phyloP scores from a whole-genome alignment of 495 filamentous ascomycete genomes.

The Penicillium paradoxum region DNA sequence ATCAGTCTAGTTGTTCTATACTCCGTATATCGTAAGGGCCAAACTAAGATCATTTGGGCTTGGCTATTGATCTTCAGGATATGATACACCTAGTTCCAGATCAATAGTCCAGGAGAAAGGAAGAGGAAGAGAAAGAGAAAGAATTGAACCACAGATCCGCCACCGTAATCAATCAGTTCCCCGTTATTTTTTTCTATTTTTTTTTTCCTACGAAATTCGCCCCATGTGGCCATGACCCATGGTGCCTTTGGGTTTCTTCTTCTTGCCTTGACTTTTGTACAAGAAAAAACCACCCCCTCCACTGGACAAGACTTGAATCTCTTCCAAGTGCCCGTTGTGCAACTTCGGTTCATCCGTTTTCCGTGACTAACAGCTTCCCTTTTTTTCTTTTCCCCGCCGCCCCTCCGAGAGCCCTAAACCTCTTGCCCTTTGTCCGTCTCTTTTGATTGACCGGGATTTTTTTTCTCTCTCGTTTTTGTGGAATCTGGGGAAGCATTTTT shows the following conservation, averaged over 20 bases:
- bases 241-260: neutral
- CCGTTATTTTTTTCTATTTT: no score
- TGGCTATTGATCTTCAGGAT: no score
- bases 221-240: conserved; percentile 12
- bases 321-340: conserved; percentile 4
- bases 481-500: conserved; percentile 37
- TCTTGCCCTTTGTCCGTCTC: neutral
- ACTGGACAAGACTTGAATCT: neutral
- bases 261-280: conserved; percentile 8
- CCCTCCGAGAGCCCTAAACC: conserved; percentile 13
- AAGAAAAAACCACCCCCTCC: neutral
- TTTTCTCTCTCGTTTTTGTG: conserved; percentile 9
- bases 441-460: conserved; percentile 20
- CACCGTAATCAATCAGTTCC: conserved; percentile 2
- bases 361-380: conserved; percentile 46
- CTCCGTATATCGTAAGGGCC: neutral
- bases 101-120: no score
- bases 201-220: neutral
- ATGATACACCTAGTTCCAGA: no score
- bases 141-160: neutral
- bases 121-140: neutral
- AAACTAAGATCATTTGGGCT: neutral
- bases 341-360: conserved; percentile 32
- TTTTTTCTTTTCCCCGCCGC: conserved; percentile 9
- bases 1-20: conserved; percentile 6